Base-by-base conservation (phyloP, 352 stramenopile genomes). In the Phytophthora pisi region DNA sequence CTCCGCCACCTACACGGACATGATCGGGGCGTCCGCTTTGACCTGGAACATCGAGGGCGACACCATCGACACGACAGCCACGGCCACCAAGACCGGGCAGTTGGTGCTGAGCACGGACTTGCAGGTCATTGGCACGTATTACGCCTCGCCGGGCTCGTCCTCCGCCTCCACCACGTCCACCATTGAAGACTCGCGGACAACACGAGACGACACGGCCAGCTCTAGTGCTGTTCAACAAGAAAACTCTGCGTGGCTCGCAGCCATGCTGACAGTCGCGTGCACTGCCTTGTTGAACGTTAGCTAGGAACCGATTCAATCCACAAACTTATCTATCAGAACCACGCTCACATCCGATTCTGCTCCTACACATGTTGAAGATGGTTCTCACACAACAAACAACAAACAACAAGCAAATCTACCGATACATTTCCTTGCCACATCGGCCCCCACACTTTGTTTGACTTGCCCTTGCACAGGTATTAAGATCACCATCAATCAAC, bases 111-210 rank as follows among this genome's bases (percentile, higher is more conserved):
- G 43, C 49, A 69, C 60, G 16, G 68, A 76, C 42, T 63, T 74
- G 59, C 60, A 77, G 7, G 58, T 79, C 45, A 68, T 79, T 16
- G 72, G 72, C 38, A 72, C 68, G 2, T 75, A 72, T 26, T 79
- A 79, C 60, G 63, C 64, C 1, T 63, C 61, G n/a, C 45, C 66
- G 6, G 38, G 60, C 42, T 40, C 26, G 26, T 53, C 64, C 2
- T 68, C 63, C 31, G 43, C 46, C 9, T 64, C 57, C 18, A 61
- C 56, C 20, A 66, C 42, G 18, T 58, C 66, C 11, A 31, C 20
- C 20, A 40, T 70, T 24, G 31, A 67, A 55, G 61, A 66, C 40
- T 50, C 58, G 46, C 47, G 53, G 7, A 64, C 34, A 0, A 26
- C 57, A 20, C 54, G 61, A 46, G 46, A 71, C 30, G 61, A 28